These are phyloP conservation scores for Papiliotrema nemorosa DNA, from an alignment of 1,284 basidiomycete species.

Conservation along the genomic window DNA sequence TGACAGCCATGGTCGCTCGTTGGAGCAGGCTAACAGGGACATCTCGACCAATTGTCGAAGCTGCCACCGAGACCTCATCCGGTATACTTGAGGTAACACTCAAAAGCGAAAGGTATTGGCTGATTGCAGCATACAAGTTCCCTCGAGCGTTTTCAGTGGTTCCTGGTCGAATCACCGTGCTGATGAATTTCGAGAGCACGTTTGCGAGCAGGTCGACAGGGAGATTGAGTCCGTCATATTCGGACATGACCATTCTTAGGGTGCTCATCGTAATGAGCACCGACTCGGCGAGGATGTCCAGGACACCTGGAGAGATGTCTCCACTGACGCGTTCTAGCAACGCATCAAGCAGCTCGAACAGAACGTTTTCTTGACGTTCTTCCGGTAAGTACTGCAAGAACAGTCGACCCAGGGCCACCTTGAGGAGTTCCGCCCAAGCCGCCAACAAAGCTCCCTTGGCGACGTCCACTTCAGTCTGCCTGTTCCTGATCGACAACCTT, in stretches of 20 bases:
- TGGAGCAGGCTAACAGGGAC: conserved; percentile 52
- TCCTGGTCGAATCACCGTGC: conserved; percentile 71
- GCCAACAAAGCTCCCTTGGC: conserved; percentile 69
- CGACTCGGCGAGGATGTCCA: conserved; percentile 75
- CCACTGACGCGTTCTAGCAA: conserved; percentile 54
- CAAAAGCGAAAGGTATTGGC: conserved; percentile 78
- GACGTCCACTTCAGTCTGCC: conserved; percentile 71
- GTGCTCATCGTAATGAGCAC: conserved; percentile 79
- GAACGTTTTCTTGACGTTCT: conserved; percentile 74
- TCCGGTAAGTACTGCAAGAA: conserved; percentile 76
- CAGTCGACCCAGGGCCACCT: conserved; percentile 70
- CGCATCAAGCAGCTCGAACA: conserved; percentile 81
- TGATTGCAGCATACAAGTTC: conserved; percentile 86
- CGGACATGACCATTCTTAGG: conserved; percentile 63
- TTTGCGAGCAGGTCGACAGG: conserved; percentile 74
- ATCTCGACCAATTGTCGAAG: conserved; percentile 8
- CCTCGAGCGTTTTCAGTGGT: conserved; percentile 88
- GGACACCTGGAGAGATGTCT: conserved; percentile 66
- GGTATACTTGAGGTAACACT: conserved; percentile 16
- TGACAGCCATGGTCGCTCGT: conserved; percentile 59
- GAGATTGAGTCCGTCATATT: conserved; percentile 61
- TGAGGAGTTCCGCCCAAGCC: conserved; percentile 76
- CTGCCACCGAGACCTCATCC: conserved; percentile 13
- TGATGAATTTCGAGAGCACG: conserved; percentile 71
- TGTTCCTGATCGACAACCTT: conserved; percentile 80